These are phyloP conservation scores for Amphibolis antarctica DNA, from an alignment of 106 monocot species.

Conservation along the genomic window DNA sequence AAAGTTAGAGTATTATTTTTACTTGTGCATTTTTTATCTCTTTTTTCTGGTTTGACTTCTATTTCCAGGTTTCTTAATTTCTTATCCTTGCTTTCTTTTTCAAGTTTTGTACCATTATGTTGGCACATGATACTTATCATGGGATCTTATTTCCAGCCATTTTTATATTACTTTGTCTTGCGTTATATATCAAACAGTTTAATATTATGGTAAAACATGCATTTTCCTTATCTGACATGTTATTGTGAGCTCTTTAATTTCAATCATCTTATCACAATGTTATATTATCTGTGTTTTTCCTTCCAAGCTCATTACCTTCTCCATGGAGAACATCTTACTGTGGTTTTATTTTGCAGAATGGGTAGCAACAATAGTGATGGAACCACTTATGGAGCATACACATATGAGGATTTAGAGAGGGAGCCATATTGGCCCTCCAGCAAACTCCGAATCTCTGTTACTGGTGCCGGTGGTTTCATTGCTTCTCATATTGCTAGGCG, in stretches of 20 bases:
- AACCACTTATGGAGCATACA: conserved; percentile 51
- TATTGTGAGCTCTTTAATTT: neutral
- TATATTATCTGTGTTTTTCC: neutral
- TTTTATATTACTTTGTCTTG: too few species aligned
- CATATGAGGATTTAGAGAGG: conserved; percentile 64
- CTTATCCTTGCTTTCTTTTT: too few species aligned
- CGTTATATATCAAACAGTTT: too few species aligned
- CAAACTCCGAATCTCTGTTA: conserved; percentile 68
- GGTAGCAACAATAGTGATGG: conserved; percentile 19
- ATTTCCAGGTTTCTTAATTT: too few species aligned
- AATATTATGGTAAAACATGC: neutral
- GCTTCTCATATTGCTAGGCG: conserved; percentile 86
- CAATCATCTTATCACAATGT: neutral
- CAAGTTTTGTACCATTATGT: too few species aligned
- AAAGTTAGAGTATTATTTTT: too few species aligned
- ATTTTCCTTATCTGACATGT: neutral
- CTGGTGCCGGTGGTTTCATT: conserved; percentile 82
- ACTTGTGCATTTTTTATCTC: too few species aligned
- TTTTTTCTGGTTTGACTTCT: too few species aligned
- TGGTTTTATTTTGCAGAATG: conserved; percentile 37
- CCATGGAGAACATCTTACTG: neutral
- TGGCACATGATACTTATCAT: too few species aligned
- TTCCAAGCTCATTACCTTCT: neutral
- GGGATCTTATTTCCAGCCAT: too few species aligned
- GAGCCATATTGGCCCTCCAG: conserved; percentile 77